Base-by-base conservation (phyloP, 257 asterid species). In the Craterostigma plantagineum region DNA sequence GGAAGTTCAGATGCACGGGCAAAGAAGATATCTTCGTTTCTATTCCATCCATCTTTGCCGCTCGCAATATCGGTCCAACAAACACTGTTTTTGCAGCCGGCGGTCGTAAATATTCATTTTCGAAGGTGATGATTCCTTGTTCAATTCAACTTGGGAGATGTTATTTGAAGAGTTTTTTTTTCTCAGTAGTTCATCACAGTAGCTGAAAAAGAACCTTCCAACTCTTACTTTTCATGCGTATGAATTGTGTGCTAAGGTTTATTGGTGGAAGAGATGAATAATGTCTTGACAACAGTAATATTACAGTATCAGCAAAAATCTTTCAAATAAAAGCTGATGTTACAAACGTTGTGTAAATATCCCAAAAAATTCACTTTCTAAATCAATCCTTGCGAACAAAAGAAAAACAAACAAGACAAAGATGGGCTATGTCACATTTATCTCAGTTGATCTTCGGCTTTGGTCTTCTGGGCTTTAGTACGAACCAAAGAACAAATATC, bases 41-140 rank as follows among this genome's bases (percentile, higher is more conserved):
- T 79, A 33, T 90, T 90, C 66, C 99, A 90, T 65, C 99, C 95
- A 33, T 48, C 64, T 48, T 75, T 77, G 53, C 99, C 99, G 15
- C 72, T 90, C 18, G 99, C 71, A 7, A 80, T 83, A 52, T 90
- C 96, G 35, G 64, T 90, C 56, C 99, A 83, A 61, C 99, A 90
- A 61, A 68, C 95, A 44, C 49, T 79, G 48, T 70, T 59, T 63
- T 55, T 75, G 78, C 99, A 79, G 71, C 87, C 95, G 4, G 71
- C 91, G 33, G 95, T 79, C 62, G 92, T 90, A 52, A 90, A 90
- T 79, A 90, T 90, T 62, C 99, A 90, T 63, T 77, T 79, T 46
- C 99, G 94, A 43, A 59, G 74, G n/a, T n/a, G n/a, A 63, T 86
- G 48, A 63, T 53, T 14, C 13, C 11, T 23, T 23, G 15, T 17